Base-by-base conservation (phyloP, 2,329 filamentous ascomycete species). In the Penicillium sp. region DNA sequence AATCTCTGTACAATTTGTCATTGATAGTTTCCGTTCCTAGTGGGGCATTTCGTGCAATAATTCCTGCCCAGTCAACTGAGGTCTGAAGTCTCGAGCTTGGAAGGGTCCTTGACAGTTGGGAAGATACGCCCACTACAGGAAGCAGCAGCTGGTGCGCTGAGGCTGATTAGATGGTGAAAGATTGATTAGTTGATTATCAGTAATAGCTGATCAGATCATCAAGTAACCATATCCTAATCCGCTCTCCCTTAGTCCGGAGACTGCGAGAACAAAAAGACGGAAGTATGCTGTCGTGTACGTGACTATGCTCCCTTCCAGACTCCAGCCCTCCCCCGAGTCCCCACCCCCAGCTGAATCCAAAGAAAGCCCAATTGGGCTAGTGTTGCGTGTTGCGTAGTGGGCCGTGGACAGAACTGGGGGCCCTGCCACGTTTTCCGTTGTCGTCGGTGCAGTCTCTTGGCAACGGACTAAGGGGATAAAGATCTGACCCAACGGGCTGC, bases 401-500 rank as follows among this genome's bases (percentile, higher is more conserved):
- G 3, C 22, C 31, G 18, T 33, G 27, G 24, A 19, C 11, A 33
- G 27, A 50, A 22, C 27, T 35, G 46, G 33, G 33, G 31, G 33
- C 19, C 35, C 33, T 24, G 47, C 35, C 47, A 36, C 47, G n/a
- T 22, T 24, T 13, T 31, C 19, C 11, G 19, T 44, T 19, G 33
- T 51, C 4, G 14, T 44, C 22, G 41, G 41, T 19, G 37, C 31
- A 47, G 40, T 46, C 51, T 51, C 63, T 67, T 67, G 66, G 63
- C 64, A 66, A 56, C 55, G 54, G 60, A 64, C 66, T 68, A 68
- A 61, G 58, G 52, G 65, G 66, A 64, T 68, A 68, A 68, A 66
- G 66, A 68, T 68, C 66, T 68, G 56, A 68, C 66, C n/a, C 61
- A 57, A 59, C 54, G 36, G 35, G 54, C 46, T 50, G 49, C 50